A percentile compares a stretch with the other conserved stretches of the same genome.
These are phyloP conservation scores for Colletotrichum ledebouriae DNA, from an alignment of 2,329 filamentous ascomycete species.

Conservation along the genomic window DNA sequence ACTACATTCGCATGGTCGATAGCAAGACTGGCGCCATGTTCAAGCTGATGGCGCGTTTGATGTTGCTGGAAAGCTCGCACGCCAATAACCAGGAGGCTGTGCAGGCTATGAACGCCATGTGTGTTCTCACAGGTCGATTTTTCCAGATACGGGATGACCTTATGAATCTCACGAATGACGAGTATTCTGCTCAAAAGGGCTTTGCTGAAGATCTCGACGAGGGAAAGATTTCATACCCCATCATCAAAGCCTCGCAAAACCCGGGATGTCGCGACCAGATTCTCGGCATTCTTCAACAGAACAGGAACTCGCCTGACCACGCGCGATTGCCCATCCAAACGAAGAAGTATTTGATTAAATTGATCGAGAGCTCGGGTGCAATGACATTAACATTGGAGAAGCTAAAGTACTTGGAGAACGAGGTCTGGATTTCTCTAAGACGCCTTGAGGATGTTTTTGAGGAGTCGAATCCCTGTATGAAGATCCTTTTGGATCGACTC, in stretches of 20 bases:
- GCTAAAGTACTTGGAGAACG: too few relatives aligned
- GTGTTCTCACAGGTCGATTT: slow-evolving; percentile 46
- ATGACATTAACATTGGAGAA: too few relatives aligned
- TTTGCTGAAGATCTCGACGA: slow-evolving; percentile 58
- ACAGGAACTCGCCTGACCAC: too few relatives aligned
- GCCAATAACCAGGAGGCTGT: not conserved
- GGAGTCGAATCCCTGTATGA: too few relatives aligned
- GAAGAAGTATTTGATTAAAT: too few relatives aligned
- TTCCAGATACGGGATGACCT: slow-evolving; percentile 54
- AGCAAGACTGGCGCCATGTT: slow-evolving; percentile 46
- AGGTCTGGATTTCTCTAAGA: too few relatives aligned
- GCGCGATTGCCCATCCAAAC: too few relatives aligned
- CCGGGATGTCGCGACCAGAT: slow-evolving; percentile 6
- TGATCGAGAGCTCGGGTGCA: too few relatives aligned
- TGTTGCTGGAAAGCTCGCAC: slow-evolving; percentile 29
- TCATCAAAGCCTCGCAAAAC: slow-evolving; percentile 45
- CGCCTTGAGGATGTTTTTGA: too few relatives aligned
- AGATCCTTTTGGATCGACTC: too few relatives aligned
- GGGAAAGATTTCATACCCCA: slow-evolving; percentile 55
- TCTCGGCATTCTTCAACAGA: slow-evolving; percentile 1
- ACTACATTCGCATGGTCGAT: slow-evolving; percentile 50
- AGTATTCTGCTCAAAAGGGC: slow-evolving; percentile 55
- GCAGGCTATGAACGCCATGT: slow-evolving; percentile 3
- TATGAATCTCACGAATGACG: slow-evolving; percentile 47
- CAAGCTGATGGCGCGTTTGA: slow-evolving; percentile 40